Conservation (phyloP, 768 basidiomycete species). For the Neoboletus subvelutipes region DNA sequence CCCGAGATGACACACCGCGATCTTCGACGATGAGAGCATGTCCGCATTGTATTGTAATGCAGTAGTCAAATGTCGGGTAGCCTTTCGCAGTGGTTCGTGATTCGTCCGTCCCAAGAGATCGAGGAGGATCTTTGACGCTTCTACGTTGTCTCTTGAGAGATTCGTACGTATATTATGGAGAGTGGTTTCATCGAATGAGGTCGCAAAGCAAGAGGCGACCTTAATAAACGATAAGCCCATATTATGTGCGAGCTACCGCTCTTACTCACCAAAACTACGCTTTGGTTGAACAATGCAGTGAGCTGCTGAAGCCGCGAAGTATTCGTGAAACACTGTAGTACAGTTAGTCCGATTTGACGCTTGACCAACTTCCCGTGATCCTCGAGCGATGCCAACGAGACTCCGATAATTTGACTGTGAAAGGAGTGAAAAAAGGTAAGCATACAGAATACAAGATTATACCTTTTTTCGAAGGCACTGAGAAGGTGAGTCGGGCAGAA, state of each 20-base stretch:
- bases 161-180: conserved; percentile 14
- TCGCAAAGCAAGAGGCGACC: conserved; percentile 46
- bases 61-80: conserved; percentile 33
- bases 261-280: conserved; percentile 42
- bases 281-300: conserved; percentile 39
- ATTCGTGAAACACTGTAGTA: conserved; percentile 40
- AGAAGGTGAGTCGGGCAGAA: conserved; percentile 45
- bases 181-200: conserved; percentile 35
- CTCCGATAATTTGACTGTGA: conserved; percentile 41
- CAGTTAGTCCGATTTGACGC: conserved; percentile 38
- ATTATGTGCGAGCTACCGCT: not conserved
- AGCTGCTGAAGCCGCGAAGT: conserved; percentile 45
- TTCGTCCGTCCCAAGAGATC: conserved; percentile 34
- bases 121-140: conserved; percentile 28
- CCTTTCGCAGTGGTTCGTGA: conserved; percentile 36
- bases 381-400: conserved; percentile 40
- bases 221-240: conserved; percentile 22
- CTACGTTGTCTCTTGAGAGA: conserved; percentile 5
- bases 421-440: not conserved
- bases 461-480: conserved; percentile 42
- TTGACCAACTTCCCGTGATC: conserved; percentile 39
- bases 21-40: conserved; percentile 14
- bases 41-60: conserved; percentile 21
- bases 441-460: conserved; percentile 7
- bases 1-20: conserved; percentile 39